These are phyloP conservation scores for Hypoxylon sp. DNA, from an alignment of 2,329 filamentous ascomycete genomes.

Conservation along the genomic window DNA sequence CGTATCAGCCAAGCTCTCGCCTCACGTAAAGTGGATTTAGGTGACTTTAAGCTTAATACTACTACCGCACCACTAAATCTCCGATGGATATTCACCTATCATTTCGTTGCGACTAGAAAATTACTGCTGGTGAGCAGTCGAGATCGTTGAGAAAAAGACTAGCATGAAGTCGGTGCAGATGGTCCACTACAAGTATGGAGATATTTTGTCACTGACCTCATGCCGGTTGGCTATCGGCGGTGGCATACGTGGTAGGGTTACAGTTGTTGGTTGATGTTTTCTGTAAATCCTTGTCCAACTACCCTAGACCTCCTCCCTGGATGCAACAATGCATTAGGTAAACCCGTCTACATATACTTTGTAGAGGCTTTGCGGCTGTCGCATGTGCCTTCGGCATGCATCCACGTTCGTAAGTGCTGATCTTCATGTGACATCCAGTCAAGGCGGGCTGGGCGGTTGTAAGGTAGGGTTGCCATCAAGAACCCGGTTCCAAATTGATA, in stretches of 20 bases:
- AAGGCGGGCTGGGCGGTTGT: not conserved
- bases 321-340: not conserved
- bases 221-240: not conserved
- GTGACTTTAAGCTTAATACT: not conserved
- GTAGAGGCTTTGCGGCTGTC: not conserved
- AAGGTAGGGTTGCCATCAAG: too few relatives aligned
- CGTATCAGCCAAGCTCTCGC: not conserved
- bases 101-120: not conserved
- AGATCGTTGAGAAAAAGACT: not conserved
- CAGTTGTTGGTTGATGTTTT: not conserved
- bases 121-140: not conserved
- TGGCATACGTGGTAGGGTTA: not conserved
- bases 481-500: not conserved
- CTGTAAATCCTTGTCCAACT: not conserved
- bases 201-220: not conserved
- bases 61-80: not conserved
- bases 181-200: not conserved
- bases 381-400: not conserved
- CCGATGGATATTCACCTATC: not conserved
- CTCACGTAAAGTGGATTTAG: not conserved
- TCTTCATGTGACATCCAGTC: conserved; percentile 1
- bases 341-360: not conserved
- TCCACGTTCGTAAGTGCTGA: not conserved
- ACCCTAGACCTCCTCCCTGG: not conserved
- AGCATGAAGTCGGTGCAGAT: not conserved